Evolutionary conservation across 768 basidiomycete species (phyloP).

Genomic region (Hysterangium stoloniferum): DNA sequence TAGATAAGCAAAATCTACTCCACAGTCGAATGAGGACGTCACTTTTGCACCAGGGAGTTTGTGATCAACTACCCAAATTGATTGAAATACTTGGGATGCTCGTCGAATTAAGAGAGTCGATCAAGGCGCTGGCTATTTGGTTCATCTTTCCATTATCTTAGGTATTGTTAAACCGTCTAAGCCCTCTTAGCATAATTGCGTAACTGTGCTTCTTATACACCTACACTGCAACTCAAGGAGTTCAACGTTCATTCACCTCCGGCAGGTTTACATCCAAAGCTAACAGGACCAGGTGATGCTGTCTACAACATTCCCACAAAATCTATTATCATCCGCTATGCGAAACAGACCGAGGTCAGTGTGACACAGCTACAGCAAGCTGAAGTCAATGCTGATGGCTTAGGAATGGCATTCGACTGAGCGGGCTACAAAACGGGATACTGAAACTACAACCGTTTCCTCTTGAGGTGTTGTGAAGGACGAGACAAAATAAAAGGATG

Average conservation of each 20-base stretch:
- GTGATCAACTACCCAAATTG: too few relatives aligned
- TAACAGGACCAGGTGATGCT: constrained; percentile 33
- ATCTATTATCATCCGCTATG: constrained; percentile 48
- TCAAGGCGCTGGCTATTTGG: too few relatives aligned
- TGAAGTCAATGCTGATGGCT: constrained; percentile 49
- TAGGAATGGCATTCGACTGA: constrained; percentile 62
- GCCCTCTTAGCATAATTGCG: constrained; percentile 25
- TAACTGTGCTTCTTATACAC: constrained; percentile 18
- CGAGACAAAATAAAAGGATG: too few relatives aligned
- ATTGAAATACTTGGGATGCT: too few relatives aligned
- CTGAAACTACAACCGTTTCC: constrained; percentile 5
- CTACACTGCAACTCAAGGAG: constrained; percentile 24
- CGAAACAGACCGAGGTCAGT: constrained; percentile 40
- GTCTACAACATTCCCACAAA: constrained; percentile 32
- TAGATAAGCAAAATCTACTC: too few relatives aligned
- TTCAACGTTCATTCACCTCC: constrained; percentile 12
- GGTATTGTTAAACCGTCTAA: too few relatives aligned
- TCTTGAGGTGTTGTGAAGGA: too few relatives aligned
- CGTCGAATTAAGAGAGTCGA: too few relatives aligned
- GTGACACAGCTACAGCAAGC: constrained; percentile 56
- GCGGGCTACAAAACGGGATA: constrained; percentile 12
- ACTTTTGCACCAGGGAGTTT: too few relatives aligned
- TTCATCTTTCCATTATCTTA: too few relatives aligned
- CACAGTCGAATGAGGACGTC: too few relatives aligned
- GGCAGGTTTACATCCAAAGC: constrained; percentile 13